These are phyloP conservation scores for Mortierella alpina DNA, from an alignment of 192 early-diverging fungal genomes.

Conservation along the genomic window DNA sequence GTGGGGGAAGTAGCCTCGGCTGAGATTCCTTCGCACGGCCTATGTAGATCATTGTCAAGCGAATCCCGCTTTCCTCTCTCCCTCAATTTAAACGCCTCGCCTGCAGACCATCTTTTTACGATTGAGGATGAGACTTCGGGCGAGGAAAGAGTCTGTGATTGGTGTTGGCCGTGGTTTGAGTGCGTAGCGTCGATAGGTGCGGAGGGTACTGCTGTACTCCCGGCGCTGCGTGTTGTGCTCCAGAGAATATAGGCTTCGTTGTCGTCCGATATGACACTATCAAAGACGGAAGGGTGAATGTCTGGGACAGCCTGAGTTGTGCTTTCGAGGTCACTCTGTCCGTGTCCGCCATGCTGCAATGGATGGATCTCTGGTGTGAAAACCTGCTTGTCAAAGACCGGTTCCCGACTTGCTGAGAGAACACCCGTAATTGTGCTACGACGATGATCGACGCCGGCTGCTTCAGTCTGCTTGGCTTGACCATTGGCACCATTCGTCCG, in stretches of 20 bases:
- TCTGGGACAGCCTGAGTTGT: constrained; percentile 6
- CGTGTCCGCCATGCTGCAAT: too few species aligned
- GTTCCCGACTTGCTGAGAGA: not conserved
- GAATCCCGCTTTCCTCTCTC: constrained; percentile 23
- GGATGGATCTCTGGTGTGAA: not conserved
- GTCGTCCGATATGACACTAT: constrained; percentile 29
- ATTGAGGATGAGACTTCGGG: constrained; percentile 4
- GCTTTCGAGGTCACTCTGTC: not conserved
- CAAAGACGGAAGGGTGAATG: constrained; percentile 29
- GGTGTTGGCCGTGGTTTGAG: not conserved
- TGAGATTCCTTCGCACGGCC: too few species aligned
- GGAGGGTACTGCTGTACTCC: not conserved
- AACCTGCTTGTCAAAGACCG: not conserved
- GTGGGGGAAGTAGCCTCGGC: too few species aligned
- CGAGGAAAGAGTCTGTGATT: constrained; percentile 2
- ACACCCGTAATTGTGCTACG: not conserved
- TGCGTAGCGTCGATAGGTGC: not conserved
- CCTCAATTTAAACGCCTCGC: constrained; percentile 15
- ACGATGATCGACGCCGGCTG: not conserved
- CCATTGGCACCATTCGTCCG: constrained; percentile 10
- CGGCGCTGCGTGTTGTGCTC: constrained; percentile 16
- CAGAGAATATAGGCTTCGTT: constrained; percentile 46
- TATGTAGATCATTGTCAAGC: not conserved
- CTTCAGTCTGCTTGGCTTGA: not conserved
- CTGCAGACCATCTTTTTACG: constrained; percentile 38